phyloP scores from a whole-genome alignment of 345 rosid species.

The Eucalyptus cladocalyx region DNA sequence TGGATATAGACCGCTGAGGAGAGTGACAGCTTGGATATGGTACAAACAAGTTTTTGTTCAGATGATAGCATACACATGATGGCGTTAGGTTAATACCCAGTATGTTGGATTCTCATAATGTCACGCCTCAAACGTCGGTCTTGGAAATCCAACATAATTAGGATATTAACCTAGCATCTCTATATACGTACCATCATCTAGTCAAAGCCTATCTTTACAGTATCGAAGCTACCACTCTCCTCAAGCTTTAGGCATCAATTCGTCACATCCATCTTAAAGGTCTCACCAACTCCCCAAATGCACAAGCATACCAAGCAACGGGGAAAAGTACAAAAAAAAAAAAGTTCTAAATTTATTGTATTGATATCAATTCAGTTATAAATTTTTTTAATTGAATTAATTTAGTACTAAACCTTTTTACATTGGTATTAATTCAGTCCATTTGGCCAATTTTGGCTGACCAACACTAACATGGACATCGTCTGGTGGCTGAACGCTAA shows the following conservation, averaged over 20 bases:
- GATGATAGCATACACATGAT: neutral
- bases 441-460: accelerated
- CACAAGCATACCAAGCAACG: neutral
- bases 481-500: accelerated
- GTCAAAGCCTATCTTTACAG: neutral
- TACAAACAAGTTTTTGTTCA: neutral
- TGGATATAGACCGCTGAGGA: neutral
- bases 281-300: neutral
- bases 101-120: neutral
- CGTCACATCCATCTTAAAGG: neutral
- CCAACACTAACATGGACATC: accelerated
- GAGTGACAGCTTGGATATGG: neutral
- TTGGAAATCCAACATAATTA: neutral
- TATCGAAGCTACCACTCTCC: neutral
- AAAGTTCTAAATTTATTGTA: too few species aligned
- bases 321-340: too few species aligned
- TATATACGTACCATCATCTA: neutral
- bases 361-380: too few species aligned
- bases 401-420: accelerated
- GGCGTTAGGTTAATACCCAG: neutral
- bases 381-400: too few species aligned
- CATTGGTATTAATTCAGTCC: accelerated
- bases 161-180: neutral
- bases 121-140: neutral
- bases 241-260: neutral